phyloP scores from a whole-genome alignment of 2,329 filamentous ascomycete species.

The Trichophyton equinum region DNA sequence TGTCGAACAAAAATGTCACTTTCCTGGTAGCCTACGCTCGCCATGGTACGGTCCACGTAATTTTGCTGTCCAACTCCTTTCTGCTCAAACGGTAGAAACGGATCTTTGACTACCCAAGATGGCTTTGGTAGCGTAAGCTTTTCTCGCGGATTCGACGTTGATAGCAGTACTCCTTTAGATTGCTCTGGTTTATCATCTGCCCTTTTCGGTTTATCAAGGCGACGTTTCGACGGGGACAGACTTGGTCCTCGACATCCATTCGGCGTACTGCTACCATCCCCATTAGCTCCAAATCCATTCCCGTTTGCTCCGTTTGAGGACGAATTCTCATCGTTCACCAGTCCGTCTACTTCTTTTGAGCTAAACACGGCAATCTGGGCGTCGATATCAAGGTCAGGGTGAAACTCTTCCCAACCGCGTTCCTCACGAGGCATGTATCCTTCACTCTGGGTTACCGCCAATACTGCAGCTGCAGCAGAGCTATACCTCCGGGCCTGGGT shows the following conservation, averaged over 20 bases:
- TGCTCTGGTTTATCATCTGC: constrained; percentile 35
- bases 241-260: not conserved
- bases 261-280: constrained; percentile 14
- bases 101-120: constrained; percentile 35
- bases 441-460: constrained; percentile 80
- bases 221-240: constrained; percentile 39
- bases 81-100: constrained; percentile 51
- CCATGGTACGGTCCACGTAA: constrained; percentile 94
- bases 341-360: constrained; percentile 74
- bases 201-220: constrained; percentile 52
- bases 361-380: constrained; percentile 63
- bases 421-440: constrained; percentile 97
- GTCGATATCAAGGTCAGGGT: constrained; percentile 87
- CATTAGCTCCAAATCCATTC: constrained; percentile 21
- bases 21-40: constrained; percentile 89
- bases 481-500: constrained; percentile 51
- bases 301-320: constrained; percentile 13
- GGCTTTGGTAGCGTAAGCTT: constrained; percentile 39
- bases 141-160: constrained; percentile 38
- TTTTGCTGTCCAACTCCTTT: constrained; percentile 73
- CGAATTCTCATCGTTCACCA: constrained; percentile 33
- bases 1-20: constrained; percentile 77
- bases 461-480: constrained; percentile 71
- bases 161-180: constrained; percentile 18
- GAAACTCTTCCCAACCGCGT: constrained; percentile 94